phyloP scores from a whole-genome alignment of 73 alveolate species.

The Uronychia setigera region DNA sequence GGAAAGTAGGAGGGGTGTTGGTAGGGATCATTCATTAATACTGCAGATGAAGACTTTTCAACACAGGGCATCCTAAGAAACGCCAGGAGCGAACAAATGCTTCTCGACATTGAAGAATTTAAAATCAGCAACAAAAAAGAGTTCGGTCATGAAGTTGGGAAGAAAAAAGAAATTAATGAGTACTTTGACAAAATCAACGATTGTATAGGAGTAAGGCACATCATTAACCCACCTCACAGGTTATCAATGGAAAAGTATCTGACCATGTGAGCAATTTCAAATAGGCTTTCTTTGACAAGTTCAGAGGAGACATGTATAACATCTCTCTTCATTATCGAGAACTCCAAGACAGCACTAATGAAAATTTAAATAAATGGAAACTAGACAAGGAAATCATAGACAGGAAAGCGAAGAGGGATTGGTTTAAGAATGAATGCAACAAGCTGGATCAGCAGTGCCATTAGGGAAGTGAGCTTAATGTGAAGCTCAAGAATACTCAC shows the following conservation, averaged over 20 bases:
- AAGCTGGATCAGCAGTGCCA: slow-evolving; percentile 40
- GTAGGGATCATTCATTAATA: neutral
- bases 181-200: slow-evolving; percentile 33
- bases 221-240: neutral
- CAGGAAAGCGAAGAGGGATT: slow-evolving; percentile 37
- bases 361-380: slow-evolving; percentile 26
- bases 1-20: neutral
- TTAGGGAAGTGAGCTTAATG: slow-evolving; percentile 13
- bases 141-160: slow-evolving; percentile 33
- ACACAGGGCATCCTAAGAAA: slow-evolving; percentile 33
- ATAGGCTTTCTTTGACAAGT: slow-evolving; percentile 38
- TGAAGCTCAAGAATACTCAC: slow-evolving; percentile 28
- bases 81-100: slow-evolving; percentile 37
- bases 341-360: slow-evolving; percentile 36
- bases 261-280: slow-evolving; percentile 11
- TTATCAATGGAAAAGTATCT: slow-evolving; percentile 34
- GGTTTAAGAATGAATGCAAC: slow-evolving; percentile 45
- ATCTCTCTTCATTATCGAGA: slow-evolving; percentile 37
- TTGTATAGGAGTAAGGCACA: slow-evolving; percentile 16
- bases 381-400: slow-evolving; percentile 45
- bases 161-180: slow-evolving; percentile 30
- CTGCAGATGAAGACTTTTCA: slow-evolving; percentile 17
- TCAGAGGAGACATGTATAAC: slow-evolving; percentile 52
- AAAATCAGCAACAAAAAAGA: slow-evolving; percentile 35
- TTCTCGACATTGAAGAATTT: slow-evolving; percentile 43